phyloP scores from a whole-genome alignment of 805 yeast species.

The Wickerhamiella cacticola region DNA sequence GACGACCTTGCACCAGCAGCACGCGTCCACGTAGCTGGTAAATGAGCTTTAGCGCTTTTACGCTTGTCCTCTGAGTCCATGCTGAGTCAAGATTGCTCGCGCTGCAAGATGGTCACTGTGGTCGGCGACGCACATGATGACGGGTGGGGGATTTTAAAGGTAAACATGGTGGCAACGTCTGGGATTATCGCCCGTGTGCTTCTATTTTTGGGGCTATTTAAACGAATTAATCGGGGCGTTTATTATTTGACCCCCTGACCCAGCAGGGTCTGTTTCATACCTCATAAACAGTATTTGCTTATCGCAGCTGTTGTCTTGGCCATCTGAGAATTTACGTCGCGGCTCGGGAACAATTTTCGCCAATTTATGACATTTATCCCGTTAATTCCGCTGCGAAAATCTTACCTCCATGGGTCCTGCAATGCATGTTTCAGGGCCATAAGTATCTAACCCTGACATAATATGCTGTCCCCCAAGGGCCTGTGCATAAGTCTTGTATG shows the following conservation, averaged over 20 bases:
- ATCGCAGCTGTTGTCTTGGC: background rate
- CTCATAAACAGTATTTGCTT: background rate
- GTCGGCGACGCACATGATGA: constrained; percentile 2
- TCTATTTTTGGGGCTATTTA: background rate
- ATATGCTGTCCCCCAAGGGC: background rate
- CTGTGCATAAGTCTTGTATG: background rate
- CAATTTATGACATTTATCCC: too few relatives aligned
- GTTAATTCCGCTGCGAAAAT: background rate
- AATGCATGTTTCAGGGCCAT: background rate
- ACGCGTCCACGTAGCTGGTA: constrained; percentile 11
- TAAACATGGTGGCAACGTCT: background rate
- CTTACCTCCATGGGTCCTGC: background rate
- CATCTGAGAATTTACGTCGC: background rate
- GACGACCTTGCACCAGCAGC: background rate
- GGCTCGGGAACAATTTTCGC: background rate
- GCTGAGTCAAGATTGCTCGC: constrained; percentile 7
- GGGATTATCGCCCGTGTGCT: background rate
- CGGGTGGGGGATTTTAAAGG: background rate
- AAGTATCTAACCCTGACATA: background rate
- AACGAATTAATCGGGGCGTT: too few relatives aligned
- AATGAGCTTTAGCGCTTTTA: constrained; percentile 11
- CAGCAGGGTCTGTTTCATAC: background rate
- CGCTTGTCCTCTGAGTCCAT: constrained; percentile 13
- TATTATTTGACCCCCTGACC: too few relatives aligned
- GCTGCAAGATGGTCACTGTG: background rate